These are phyloP conservation scores for Pythium phragmitis DNA, from an alignment of 352 stramenopile genomes.

Conservation along the genomic window DNA sequence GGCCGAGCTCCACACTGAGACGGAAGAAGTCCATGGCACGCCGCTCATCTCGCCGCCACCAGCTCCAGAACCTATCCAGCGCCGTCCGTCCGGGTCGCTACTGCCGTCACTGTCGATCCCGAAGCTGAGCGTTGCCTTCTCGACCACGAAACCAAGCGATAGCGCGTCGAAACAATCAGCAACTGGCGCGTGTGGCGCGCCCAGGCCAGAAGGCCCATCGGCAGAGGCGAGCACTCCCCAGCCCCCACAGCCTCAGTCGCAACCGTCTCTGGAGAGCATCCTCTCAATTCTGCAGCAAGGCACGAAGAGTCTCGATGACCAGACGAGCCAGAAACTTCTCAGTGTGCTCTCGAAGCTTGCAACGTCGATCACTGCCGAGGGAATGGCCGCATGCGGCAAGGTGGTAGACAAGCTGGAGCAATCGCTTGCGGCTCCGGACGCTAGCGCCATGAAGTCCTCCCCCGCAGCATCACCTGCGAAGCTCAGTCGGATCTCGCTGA, in stretches of 20 bases:
- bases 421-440: conserved; percentile 11
- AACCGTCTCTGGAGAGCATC: conserved; percentile 24
- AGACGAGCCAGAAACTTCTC: conserved; percentile 31
- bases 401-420: conserved; percentile 33
- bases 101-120: conserved; percentile 27
- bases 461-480: conserved; percentile 2
- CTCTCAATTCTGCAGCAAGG: conserved; percentile 26
- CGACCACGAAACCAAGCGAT: conserved; percentile 4
- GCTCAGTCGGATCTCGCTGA: not conserved
- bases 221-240: not conserved
- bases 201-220: not conserved
- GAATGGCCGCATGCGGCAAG: conserved; percentile 15
- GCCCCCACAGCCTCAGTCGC: not conserved
- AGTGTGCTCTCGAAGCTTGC: conserved; percentile 29
- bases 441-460: not conserved
- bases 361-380: conserved; percentile 25
- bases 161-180: not conserved
- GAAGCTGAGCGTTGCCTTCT: conserved; percentile 22
- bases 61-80: conserved; percentile 19
- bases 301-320: conserved; percentile 19
- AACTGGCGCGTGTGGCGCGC: not conserved
- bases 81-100: conserved; percentile 19
- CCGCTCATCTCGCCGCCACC: conserved; percentile 17
- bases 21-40: conserved; percentile 3
- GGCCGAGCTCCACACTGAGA: conserved; percentile 20